A percentile compares a stretch with the other conserved stretches of the same genome.
Evolutionary conservation across 371 early-diverging fungal genomes (phyloP).

Genomic region (Mortierella sp.): DNA sequence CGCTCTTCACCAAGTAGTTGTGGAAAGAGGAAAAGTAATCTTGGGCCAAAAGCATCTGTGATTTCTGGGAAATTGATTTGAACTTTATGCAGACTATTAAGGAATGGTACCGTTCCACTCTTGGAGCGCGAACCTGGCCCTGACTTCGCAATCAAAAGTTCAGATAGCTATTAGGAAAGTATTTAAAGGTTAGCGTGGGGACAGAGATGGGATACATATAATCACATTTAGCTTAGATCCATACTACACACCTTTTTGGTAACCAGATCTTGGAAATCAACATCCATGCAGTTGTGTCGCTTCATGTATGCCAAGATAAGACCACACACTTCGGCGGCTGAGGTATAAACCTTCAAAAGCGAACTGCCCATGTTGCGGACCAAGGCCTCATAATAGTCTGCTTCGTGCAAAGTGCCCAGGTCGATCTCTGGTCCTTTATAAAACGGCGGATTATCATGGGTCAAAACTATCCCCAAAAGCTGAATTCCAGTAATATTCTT

Average conservation of each 20-base stretch:
- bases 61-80: conserved; percentile 60
- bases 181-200: not conserved
- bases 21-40: conserved; percentile 58
- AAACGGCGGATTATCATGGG: conserved; percentile 64
- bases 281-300: conserved; percentile 25
- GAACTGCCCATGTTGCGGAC: conserved; percentile 59
- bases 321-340: conserved; percentile 70
- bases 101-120: conserved; percentile 40
- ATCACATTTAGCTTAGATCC: not conserved
- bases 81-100: conserved; percentile 61
- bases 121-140: conserved; percentile 18
- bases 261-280: conserved; percentile 41
- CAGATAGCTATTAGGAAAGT: conserved; percentile 27
- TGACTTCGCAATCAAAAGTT: conserved; percentile 11
- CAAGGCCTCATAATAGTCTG: conserved; percentile 58
- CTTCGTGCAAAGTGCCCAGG: conserved; percentile 60
- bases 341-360: conserved; percentile 57
- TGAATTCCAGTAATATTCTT: conserved; percentile 66
- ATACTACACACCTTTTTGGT: conserved; percentile 47
- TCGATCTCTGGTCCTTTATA: conserved; percentile 58
- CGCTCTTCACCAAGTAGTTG: conserved; percentile 56
- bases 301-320: conserved; percentile 59
- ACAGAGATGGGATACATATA: not conserved
- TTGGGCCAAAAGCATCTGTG: conserved; percentile 50
- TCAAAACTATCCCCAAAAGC: conserved; percentile 63